Evolutionary conservation across 176 grass and related monocot genomes (phyloP).

Genomic region (Ananas comosus): DNA sequence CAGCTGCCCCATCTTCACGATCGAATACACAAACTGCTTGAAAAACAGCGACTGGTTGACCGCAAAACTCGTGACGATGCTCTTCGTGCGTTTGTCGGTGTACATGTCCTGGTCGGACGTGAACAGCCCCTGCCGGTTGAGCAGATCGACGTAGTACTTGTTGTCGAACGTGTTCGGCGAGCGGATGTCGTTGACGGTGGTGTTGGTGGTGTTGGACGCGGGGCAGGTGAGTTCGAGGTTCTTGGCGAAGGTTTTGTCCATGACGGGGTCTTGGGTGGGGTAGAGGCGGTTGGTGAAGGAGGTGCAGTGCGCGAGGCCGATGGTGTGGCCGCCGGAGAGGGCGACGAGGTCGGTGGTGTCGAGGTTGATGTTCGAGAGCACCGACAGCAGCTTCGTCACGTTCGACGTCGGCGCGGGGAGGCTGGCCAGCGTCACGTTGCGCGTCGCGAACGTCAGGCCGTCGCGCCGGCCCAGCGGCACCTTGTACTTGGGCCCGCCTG

Average conservation of each 20-base stretch:
- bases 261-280: conserved; percentile 27
- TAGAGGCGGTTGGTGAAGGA: conserved; percentile 38
- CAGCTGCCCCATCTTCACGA: conserved; percentile 74
- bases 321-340: conserved; percentile 64
- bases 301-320: conserved; percentile 43
- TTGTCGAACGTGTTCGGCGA: conserved; percentile 56
- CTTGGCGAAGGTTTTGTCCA: conserved; percentile 37
- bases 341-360: conserved; percentile 43
- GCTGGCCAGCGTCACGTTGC: not conserved
- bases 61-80: conserved; percentile 30
- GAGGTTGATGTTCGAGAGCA: conserved; percentile 31
- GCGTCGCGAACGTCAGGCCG: not conserved
- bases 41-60: conserved; percentile 38
- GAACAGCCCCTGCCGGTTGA: conserved; percentile 59
- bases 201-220: not conserved
- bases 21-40: conserved; percentile 43
- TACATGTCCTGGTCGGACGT: conserved; percentile 66
- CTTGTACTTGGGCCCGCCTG: conserved; percentile 35
- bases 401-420: conserved; percentile 26
- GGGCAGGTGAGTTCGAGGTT: conserved; percentile 45
- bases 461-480: conserved; percentile 51
- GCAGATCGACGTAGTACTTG: conserved; percentile 76
- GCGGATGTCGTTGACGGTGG: conserved; percentile 35
- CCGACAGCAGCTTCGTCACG: not conserved
- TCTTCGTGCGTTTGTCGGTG: conserved; percentile 22